These are phyloP conservation scores for Penicillium sp. DNA, from an alignment of 2,329 filamentous ascomycete genomes.

Conservation along the genomic window DNA sequence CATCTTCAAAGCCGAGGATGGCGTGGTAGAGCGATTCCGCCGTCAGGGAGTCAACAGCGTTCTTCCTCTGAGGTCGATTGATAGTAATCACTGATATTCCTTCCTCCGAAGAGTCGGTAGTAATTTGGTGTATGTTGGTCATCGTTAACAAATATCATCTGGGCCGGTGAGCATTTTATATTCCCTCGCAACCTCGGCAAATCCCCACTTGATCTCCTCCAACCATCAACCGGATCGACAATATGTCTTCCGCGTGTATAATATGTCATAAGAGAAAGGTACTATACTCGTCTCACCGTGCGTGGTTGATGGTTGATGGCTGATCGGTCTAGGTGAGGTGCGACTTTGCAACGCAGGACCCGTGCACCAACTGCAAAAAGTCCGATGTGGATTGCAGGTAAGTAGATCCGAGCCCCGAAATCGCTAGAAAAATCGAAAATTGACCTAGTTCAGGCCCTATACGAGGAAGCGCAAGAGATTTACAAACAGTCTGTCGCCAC, in stretches of 20 bases:
- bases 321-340: constrained; percentile 26
- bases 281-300: constrained; percentile 11
- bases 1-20: constrained; percentile 53
- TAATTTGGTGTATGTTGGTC: constrained; percentile 3
- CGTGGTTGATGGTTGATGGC: background rate
- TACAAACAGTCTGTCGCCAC: constrained; percentile 36
- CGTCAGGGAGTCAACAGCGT: constrained; percentile 55
- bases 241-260: constrained; percentile 35
- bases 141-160: background rate
- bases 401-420: constrained; percentile 1
- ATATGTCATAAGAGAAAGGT: constrained; percentile 49
- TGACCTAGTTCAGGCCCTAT: constrained; percentile 21
- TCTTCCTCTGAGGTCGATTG: constrained; percentile 52
- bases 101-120: constrained; percentile 11
- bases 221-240: constrained; percentile 15
- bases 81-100: constrained; percentile 60
- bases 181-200: constrained; percentile 8
- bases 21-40: constrained; percentile 51
- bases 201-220: constrained; percentile 14
- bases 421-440: background rate
- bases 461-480: constrained; percentile 37
- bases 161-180: background rate
- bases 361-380: constrained; percentile 29
- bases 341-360: constrained; percentile 27
- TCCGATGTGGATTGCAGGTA: constrained; percentile 28